phyloP scores from a whole-genome alignment of 2,329 filamentous ascomycete species.

The Cercospora sojina region DNA sequence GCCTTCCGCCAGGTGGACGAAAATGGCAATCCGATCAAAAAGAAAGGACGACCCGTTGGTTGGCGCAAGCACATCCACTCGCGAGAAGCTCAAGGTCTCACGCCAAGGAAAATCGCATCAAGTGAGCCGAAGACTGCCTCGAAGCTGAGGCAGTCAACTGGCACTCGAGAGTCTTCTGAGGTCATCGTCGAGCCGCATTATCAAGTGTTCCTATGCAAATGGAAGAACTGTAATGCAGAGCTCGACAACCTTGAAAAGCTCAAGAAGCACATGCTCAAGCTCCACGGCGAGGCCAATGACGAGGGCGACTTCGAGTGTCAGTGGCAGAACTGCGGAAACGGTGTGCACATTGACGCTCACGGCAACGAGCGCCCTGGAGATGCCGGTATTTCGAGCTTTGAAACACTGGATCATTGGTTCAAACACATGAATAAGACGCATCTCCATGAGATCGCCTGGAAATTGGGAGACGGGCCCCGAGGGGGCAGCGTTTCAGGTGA shows the following conservation, averaged over 20 bases:
- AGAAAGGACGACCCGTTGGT: constrained; percentile 50
- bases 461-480: constrained; percentile 59
- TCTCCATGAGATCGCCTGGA: constrained; percentile 55
- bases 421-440: constrained; percentile 55
- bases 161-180: constrained; percentile 4
- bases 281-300: constrained; percentile 47
- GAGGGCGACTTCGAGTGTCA: constrained; percentile 45
- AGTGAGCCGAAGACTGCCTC: constrained; percentile 18
- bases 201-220: constrained; percentile 57
- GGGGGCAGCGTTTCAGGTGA: constrained; percentile 56
- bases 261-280: constrained; percentile 58
- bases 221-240: constrained; percentile 57
- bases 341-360: constrained; percentile 25
- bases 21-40: constrained; percentile 40
- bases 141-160: constrained; percentile 23
- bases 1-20: constrained; percentile 42
- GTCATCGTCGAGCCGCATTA: constrained; percentile 36
- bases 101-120: constrained; percentile 23
- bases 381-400: constrained; percentile 38
- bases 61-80: constrained; percentile 52
- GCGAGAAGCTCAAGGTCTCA: constrained; percentile 35
- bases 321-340: constrained; percentile 46
- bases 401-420: constrained; percentile 45
- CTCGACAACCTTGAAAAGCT: constrained; percentile 63
- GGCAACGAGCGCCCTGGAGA: constrained; percentile 27